These are phyloP conservation scores for Naganishia albida DNA, from an alignment of 1,284 basidiomycete genomes.

Conservation along the genomic window DNA sequence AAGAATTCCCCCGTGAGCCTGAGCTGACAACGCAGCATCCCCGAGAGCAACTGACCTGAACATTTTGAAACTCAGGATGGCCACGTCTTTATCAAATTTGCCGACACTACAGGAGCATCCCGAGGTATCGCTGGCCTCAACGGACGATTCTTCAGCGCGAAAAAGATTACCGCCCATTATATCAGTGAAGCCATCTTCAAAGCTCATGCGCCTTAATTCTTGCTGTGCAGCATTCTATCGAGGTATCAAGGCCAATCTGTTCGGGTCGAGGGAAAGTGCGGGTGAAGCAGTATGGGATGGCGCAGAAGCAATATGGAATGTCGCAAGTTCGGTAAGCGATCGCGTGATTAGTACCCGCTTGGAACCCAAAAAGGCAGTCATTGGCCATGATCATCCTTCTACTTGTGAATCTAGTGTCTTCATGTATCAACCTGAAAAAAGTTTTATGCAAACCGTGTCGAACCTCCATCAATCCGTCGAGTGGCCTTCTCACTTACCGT, in stretches of 20 bases:
- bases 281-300: too few relatives aligned
- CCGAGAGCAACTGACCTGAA: slow-evolving; percentile 19
- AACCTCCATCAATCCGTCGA: too few relatives aligned
- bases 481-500: too few relatives aligned
- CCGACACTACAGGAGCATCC: slow-evolving; percentile 72
- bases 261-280: too few relatives aligned
- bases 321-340: slow-evolving; percentile 29
- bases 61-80: slow-evolving; percentile 61
- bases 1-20: slow-evolving; percentile 80
- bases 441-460: slow-evolving; percentile 15
- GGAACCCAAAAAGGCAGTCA: background rate
- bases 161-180: slow-evolving; percentile 77
- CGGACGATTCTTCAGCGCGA: slow-evolving; percentile 92
- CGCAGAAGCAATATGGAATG: background rate
- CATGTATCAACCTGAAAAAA: slow-evolving; percentile 11
- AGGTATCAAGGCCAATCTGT: background rate
- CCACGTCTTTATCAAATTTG: slow-evolving; percentile 96
- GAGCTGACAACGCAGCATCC: background rate
- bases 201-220: slow-evolving; percentile 60
- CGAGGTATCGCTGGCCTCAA: slow-evolving; percentile 85
- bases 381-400: slow-evolving; percentile 9
- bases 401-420: slow-evolving; percentile 18
- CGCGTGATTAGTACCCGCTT: slow-evolving; percentile 4
- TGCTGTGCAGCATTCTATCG: background rate
- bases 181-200: slow-evolving; percentile 91